A percentile compares a stretch with the other conserved stretches of the same genome.
These are phyloP conservation scores for Pseudogymnoascus sp. DNA, from an alignment of 2,329 filamentous ascomycete species.

Conservation along the genomic window DNA sequence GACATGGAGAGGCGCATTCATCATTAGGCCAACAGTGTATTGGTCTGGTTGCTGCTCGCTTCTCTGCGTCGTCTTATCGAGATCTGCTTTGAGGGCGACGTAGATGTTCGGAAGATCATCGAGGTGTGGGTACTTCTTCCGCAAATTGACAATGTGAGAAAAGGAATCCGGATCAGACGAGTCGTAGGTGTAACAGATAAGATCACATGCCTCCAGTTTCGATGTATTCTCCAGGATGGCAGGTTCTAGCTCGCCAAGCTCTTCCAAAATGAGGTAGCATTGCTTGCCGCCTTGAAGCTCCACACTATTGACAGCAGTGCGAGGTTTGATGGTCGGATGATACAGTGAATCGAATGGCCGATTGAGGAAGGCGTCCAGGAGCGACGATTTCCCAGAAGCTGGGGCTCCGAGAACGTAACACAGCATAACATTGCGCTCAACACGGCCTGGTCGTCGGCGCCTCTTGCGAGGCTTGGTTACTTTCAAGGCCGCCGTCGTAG, in stretches of 20 bases:
- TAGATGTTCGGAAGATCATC: slow-evolving; percentile 89
- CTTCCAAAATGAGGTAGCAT: slow-evolving; percentile 91
- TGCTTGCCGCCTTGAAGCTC: slow-evolving; percentile 94
- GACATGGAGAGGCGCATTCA: slow-evolving; percentile 88
- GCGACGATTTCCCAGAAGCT: slow-evolving; percentile 80
- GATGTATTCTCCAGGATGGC: slow-evolving; percentile 87
- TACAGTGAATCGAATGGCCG: slow-evolving; percentile 78
- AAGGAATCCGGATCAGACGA: slow-evolving; percentile 96
- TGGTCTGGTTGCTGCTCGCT: slow-evolving; percentile 86
- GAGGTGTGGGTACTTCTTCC: slow-evolving; percentile 71
- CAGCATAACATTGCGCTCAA: slow-evolving; percentile 89
- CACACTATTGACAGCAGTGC: slow-evolving; percentile 90
- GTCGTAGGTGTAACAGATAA: slow-evolving; percentile 94
- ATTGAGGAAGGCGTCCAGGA: slow-evolving; percentile 86
- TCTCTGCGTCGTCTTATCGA: slow-evolving; percentile 93
- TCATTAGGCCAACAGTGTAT: slow-evolving; percentile 77
- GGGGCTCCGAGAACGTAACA: slow-evolving; percentile 87
- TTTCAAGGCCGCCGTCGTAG: slow-evolving; percentile 78
- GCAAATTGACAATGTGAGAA: slow-evolving; percentile 76
- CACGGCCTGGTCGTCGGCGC: slow-evolving; percentile 70
- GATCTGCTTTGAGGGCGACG: slow-evolving; percentile 87
- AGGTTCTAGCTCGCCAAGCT: slow-evolving; percentile 90
- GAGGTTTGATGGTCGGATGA: slow-evolving; percentile 89
- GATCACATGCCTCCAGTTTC: slow-evolving; percentile 86
- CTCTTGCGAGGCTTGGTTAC: slow-evolving; percentile 88